Evolutionary conservation across 805 yeast genomes (phyloP), one percentile per base, ranked within the genome.

Genomic region (Ascoidea asiatica): DNA sequence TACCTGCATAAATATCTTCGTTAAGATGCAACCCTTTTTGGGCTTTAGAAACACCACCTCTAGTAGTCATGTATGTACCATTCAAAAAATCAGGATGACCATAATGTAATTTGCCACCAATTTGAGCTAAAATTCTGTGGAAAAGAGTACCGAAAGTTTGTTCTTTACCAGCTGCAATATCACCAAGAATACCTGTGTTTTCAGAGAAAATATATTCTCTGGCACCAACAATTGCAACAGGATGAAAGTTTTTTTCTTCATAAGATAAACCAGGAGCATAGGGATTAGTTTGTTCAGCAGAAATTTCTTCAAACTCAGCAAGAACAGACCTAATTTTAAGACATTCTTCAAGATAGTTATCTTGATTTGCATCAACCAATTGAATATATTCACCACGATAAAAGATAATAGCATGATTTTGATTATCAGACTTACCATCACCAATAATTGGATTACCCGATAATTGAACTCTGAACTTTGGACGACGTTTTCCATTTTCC

Each of bases 31-130:
- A 66, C 11, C 97, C 95, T 58, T 81, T 86, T 61, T 89, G 97
- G 1, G 95, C 96, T 60, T 89, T 89, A 1, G 97, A 87, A 3
- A 90, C 74, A 13, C 97, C 97, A 37, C 97, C 97, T 63, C 97
- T 72, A 2, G 97, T 90, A 0, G 87, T 81, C 97, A 89, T 90
- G 56, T 81, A 89, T 8, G 83, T 79, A 5, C 79, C 94, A 64
- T 90, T 88, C 47, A 90, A 65, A 62, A 89, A 89, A 67, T 89
- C 97, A 3, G 97, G 97, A 64, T 89, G 97, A 2, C 97, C 97
- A 61, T 89, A 89, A 60, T 89, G 97, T 43, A 89, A 65, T 62
- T 90, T 90, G 1, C 95, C 96, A 8, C 97, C 97, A 53, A 90
- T 86, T 56, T 86, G 90, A 0, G 96, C 92, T 52, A 89, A 65